A percentile compares a stretch with the other conserved stretches of the same genome.
These are phyloP conservation scores for Phytophthora capsici DNA, from an alignment of 352 stramenopile genomes.

Conservation along the genomic window DNA sequence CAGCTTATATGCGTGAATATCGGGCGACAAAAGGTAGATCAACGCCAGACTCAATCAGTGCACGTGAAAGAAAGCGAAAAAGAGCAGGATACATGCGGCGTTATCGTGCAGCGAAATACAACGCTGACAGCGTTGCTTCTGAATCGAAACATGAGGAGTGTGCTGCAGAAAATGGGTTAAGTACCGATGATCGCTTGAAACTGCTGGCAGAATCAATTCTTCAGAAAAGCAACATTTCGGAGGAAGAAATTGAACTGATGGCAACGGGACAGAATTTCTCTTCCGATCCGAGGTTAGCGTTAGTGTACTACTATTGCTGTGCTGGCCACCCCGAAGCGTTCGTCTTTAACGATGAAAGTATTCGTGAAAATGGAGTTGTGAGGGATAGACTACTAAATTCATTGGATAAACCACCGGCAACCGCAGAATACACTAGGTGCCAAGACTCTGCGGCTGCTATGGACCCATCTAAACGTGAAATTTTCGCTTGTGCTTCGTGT, in stretches of 20 bases:
- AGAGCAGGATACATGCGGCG: no score
- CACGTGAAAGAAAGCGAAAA: no score
- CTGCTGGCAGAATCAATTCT: no score
- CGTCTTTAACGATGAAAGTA: slow-evolving; percentile 10
- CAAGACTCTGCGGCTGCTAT: neutral
- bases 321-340: neutral
- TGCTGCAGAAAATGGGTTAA: no score
- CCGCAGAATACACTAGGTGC: neutral
- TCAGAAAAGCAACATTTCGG: no score
- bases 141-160: no score
- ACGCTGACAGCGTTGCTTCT: no score
- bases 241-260: neutral
- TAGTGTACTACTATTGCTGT: slow-evolving; percentile 18
- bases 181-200: no score
- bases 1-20: no score
- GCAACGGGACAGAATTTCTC: slow-evolving; percentile 5
- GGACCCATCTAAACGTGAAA: neutral
- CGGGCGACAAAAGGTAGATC: no score
- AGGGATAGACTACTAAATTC: neutral
- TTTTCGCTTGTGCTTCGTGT: neutral
- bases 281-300: neutral
- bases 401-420: neutral
- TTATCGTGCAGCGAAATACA: no score
- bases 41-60: no score
- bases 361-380: slow-evolving; percentile 1